Evolutionary conservation across 352 stramenopile species (phyloP).

Genomic region (Phytopythium helicoides): DNA sequence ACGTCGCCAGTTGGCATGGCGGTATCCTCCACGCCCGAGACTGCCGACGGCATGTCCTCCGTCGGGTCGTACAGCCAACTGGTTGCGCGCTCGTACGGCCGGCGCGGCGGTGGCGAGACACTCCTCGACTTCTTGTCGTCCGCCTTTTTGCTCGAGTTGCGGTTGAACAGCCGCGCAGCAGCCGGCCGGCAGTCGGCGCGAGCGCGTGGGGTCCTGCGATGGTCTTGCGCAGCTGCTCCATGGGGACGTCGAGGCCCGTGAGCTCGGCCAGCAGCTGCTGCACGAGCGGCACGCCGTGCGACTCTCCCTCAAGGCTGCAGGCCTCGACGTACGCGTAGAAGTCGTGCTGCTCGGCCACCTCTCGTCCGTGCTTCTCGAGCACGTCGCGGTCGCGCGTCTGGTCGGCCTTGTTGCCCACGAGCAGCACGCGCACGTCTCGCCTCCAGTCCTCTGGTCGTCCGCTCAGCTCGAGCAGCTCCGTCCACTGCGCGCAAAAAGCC

Average conservation of each 20-base stretch:
- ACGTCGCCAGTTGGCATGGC: constrained; percentile 30
- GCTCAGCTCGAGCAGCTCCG: constrained; percentile 20
- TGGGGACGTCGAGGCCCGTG: constrained; percentile 9
- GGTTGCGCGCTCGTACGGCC: constrained; percentile 31
- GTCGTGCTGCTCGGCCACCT: constrained; percentile 37
- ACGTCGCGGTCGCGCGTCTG: constrained; percentile 34
- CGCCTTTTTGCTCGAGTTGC: constrained; percentile 6
- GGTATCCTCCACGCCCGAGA: constrained; percentile 3
- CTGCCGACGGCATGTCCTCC: constrained; percentile 27
- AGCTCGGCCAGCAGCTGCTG: constrained; percentile 22
- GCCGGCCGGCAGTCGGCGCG: constrained; percentile 11
- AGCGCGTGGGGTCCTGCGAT: constrained; percentile 1
- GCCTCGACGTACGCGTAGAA: constrained; percentile 66
- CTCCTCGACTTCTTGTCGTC: constrained; percentile 11
- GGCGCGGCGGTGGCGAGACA: not conserved
- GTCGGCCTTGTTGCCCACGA: constrained; percentile 62
- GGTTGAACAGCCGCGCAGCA: constrained; percentile 8
- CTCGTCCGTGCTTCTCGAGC: constrained; percentile 26
- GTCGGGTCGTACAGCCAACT: constrained; percentile 70
- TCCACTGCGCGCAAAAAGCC: constrained; percentile 24
- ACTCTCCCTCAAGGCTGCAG: constrained; percentile 18
- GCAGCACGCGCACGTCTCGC: constrained; percentile 21
- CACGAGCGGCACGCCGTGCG: constrained; percentile 19
- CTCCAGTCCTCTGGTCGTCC: not conserved
- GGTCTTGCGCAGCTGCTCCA: constrained; percentile 5